A percentile compares a stretch with the other conserved stretches of the same genome.
These are phyloP conservation scores for Cercis canadensis DNA, from an alignment of 306 rosid species.

Conservation along the genomic window DNA sequence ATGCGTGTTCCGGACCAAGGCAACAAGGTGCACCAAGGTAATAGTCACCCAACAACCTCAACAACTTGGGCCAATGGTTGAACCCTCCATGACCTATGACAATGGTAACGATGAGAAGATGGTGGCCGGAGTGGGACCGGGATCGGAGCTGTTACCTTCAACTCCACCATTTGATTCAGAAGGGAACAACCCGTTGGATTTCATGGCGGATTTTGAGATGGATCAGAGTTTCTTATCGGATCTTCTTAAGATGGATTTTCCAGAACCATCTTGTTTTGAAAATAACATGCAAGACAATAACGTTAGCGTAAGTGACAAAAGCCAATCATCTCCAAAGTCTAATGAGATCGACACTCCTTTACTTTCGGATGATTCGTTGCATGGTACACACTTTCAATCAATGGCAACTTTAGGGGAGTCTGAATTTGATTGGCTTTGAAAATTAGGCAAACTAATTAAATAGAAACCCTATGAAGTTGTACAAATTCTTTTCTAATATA, in stretches of 20 bases:
- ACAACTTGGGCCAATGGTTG: background rate
- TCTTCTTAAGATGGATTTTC: conserved; percentile 47
- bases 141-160: background rate
- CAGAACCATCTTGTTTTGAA: conserved; percentile 36
- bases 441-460: no score
- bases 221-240: conserved; percentile 53
- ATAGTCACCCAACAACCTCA: conserved; percentile 19
- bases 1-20: conserved; percentile 52
- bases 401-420: conserved; percentile 36
- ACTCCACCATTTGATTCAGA: background rate
- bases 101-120: background rate
- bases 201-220: conserved; percentile 52
- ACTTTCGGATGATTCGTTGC: conserved; percentile 37
- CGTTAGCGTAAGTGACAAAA: background rate
- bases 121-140: background rate
- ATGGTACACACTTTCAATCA: conserved; percentile 42
- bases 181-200: conserved; percentile 31
- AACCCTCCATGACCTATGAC: background rate
- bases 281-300: conserved; percentile 17
- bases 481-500: no score
- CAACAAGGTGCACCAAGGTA: conserved; percentile 63
- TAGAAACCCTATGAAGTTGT: no score
- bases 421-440: conserved; percentile 51
- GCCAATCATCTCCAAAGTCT: conserved; percentile 6
- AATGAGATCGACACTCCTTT: background rate